Evolutionary conservation across 306 rosid genomes (phyloP).

Genomic region (Lotus japonicus): DNA sequence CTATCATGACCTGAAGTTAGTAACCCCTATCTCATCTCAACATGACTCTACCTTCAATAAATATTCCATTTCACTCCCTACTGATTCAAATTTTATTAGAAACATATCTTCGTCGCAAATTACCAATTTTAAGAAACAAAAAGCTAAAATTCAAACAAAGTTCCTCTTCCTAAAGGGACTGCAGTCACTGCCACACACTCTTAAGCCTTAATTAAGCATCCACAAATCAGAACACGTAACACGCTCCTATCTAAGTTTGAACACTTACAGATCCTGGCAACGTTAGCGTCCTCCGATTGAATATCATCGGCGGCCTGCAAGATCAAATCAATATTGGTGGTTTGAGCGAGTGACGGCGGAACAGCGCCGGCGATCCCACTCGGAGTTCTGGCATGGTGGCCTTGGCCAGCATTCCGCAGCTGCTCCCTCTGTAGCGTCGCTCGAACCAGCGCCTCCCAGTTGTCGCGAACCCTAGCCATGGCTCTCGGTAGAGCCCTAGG

Average conservation of each 20-base stretch:
- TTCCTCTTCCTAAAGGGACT: background rate
- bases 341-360: constrained; percentile 65
- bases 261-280: constrained; percentile 73
- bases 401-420: constrained; percentile 60
- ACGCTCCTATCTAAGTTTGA: no score
- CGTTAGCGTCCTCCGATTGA: constrained; percentile 67
- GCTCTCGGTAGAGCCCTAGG: constrained; percentile 9
- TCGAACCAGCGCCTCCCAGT: constrained; percentile 83
- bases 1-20: background rate
- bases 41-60: background rate
- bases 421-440: constrained; percentile 71
- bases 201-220: background rate
- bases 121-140: background rate
- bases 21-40: background rate
- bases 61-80: background rate
- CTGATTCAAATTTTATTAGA: background rate
- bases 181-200: background rate
- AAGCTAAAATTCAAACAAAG: background rate
- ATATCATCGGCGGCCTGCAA: constrained; percentile 88
- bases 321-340: constrained; percentile 71
- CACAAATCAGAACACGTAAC: no score
- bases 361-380: constrained; percentile 81
- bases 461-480: constrained; percentile 69
- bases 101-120: background rate
- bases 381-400: constrained; percentile 48